Conservation (phyloP, 1,284 basidiomycete species). For the Pterula multifida region DNA sequence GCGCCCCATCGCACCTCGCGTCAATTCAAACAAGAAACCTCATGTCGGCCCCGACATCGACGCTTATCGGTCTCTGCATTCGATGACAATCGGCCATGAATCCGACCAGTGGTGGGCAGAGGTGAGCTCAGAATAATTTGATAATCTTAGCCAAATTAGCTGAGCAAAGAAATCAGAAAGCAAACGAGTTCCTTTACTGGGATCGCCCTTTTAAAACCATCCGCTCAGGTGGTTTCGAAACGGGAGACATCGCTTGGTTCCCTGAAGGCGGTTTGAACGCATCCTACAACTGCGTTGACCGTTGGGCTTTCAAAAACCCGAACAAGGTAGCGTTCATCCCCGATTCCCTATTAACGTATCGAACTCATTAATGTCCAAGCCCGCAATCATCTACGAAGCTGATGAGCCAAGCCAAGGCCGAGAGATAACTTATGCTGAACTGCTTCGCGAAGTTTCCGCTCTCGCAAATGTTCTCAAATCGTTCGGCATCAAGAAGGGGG, state of each 20-base stretch:
- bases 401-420: slow-evolving; percentile 84
- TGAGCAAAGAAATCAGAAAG: slow-evolving; percentile 37
- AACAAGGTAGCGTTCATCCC: slow-evolving; percentile 48
- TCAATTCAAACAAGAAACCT: slow-evolving; percentile 46
- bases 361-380: slow-evolving; percentile 22
- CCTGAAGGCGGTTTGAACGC: slow-evolving; percentile 83
- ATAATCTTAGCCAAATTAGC: slow-evolving; percentile 3
- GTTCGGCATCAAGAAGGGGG: slow-evolving; percentile 92
- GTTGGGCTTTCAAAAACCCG: slow-evolving; percentile 88
- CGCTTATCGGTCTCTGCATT: slow-evolving; percentile 61
- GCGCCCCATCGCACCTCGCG: slow-evolving; percentile 60
- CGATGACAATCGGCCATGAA: slow-evolving; percentile 59
- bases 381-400: slow-evolving; percentile 97
- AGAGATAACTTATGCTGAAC: slow-evolving; percentile 73
- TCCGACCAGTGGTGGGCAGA: slow-evolving; percentile 84
- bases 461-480: slow-evolving; percentile 88
- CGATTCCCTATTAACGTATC: not conserved
- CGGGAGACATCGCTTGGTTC: slow-evolving; percentile 94
- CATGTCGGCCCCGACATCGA: slow-evolving; percentile 69
- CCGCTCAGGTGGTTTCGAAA: slow-evolving; percentile 71
- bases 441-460: slow-evolving; percentile 82
- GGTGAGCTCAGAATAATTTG: slow-evolving; percentile 29
- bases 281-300: slow-evolving; percentile 96
- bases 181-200: slow-evolving; percentile 79
- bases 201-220: slow-evolving; percentile 88